phyloP scores from a whole-genome alignment of 2,329 filamentous ascomycete genomes.

The Podosphaera fusca region DNA sequence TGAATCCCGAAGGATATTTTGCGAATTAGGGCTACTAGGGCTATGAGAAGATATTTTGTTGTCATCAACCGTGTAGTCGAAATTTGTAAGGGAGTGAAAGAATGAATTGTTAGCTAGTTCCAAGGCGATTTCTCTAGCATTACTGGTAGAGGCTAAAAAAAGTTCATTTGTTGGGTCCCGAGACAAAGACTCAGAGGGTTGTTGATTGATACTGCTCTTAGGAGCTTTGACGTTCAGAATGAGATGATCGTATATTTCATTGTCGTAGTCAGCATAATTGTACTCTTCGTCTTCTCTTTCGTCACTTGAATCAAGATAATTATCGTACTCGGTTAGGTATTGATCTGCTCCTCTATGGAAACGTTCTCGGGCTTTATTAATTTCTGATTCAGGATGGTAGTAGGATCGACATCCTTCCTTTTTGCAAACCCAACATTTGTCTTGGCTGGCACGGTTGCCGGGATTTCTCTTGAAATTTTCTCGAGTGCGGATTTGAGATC shows the following conservation, averaged over 20 bases:
- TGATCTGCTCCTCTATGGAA: not conserved
- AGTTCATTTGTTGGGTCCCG: not conserved
- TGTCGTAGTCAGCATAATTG: not conserved
- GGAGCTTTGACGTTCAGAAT: not conserved
- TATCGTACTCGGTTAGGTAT: not conserved
- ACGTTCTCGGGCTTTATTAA: not conserved
- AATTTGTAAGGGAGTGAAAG: not conserved
- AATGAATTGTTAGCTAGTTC: not conserved
- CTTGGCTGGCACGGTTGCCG: not conserved
- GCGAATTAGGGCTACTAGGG: not conserved
- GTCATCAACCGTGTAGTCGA: not conserved
- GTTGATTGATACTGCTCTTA: not conserved
- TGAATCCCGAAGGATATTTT: not conserved
- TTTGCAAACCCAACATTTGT: not conserved
- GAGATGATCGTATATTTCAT: not conserved
- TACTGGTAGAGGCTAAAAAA: not conserved
- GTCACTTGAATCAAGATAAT: not conserved
- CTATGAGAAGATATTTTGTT: not conserved
- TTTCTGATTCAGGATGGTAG: not conserved
- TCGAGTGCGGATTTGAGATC: not conserved
- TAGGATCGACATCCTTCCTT: not conserved
- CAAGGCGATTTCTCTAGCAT: not conserved
- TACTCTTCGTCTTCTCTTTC: not conserved
- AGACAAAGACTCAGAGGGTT: not conserved
- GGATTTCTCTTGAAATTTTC: not conserved